These are phyloP conservation scores for Penicillium lagena DNA, from an alignment of 495 filamentous ascomycete genomes.

Conservation along the genomic window DNA sequence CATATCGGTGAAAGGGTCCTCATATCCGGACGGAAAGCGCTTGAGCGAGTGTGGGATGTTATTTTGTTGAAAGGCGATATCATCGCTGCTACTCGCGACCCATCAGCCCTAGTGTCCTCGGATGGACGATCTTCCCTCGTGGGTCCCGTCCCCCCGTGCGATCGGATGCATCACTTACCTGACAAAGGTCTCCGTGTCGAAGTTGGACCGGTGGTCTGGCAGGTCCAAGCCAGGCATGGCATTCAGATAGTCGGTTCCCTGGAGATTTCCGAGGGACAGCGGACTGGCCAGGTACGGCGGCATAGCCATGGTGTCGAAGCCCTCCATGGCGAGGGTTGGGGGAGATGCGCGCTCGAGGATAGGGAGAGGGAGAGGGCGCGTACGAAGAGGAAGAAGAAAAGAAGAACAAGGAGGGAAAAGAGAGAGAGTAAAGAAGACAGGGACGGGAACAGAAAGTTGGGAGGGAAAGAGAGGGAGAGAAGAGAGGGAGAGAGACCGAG, in stretches of 20 bases:
- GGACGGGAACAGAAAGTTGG: constrained; percentile 8
- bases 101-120: background rate
- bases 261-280: constrained; percentile 46
- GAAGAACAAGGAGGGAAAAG: constrained; percentile 14
- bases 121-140: constrained; percentile 1
- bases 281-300: constrained; percentile 51
- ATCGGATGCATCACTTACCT: constrained; percentile 34
- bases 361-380: background rate
- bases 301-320: constrained; percentile 61
- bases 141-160: background rate
- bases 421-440: constrained; percentile 6
- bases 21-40: constrained; percentile 49
- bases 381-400: background rate
- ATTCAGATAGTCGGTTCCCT: constrained; percentile 46
- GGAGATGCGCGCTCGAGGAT: constrained; percentile 3
- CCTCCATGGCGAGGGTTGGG: constrained; percentile 46
- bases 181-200: constrained; percentile 53
- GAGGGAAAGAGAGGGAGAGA: constrained; percentile 6
- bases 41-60: constrained; percentile 28
- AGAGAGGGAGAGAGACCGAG: constrained; percentile 4
- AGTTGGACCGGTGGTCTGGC: constrained; percentile 50
- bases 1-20: constrained; percentile 59
- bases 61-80: constrained; percentile 33
- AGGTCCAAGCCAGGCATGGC: constrained; percentile 48
- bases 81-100: constrained; percentile 24